Conservation (phyloP, 2,329 filamentous ascomycete species). For the Ophiocordyceps camponoti-leonardi region DNA sequence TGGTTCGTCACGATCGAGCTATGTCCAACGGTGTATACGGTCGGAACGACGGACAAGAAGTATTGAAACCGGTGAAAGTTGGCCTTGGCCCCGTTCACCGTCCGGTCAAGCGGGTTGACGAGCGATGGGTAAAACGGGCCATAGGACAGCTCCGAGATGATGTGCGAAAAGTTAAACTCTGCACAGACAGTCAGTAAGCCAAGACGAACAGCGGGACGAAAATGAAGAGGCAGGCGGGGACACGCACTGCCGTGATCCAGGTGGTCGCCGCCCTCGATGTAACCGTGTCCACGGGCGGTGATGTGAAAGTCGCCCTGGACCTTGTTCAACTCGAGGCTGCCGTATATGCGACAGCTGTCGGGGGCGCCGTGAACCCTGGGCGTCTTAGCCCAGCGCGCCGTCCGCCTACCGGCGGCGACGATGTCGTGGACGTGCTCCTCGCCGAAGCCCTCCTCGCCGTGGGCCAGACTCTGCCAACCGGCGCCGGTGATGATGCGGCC, state of each 20-base stretch:
- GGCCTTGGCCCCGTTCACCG: slow-evolving; percentile 53
- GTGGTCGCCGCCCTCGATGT: slow-evolving; percentile 61
- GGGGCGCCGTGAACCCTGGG: slow-evolving; percentile 41
- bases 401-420: slow-evolving; percentile 48
- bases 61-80: slow-evolving; percentile 98
- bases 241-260: slow-evolving; percentile 62
- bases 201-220: background rate
- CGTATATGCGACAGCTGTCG: slow-evolving; percentile 79
- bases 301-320: slow-evolving; percentile 98
- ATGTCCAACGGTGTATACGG: slow-evolving; percentile 59
- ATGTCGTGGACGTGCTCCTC: slow-evolving; percentile 90
- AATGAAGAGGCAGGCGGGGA: background rate
- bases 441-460: slow-evolving; percentile 48
- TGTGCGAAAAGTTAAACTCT: slow-evolving; percentile 97
- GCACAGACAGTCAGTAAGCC: background rate
- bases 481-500: slow-evolving; percentile 39
- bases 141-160: slow-evolving; percentile 90
- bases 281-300: slow-evolving; percentile 89
- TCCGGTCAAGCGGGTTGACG: slow-evolving; percentile 85
- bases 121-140: slow-evolving; percentile 92
- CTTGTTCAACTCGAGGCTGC: slow-evolving; percentile 82
- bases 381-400: slow-evolving; percentile 57
- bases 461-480: slow-evolving; percentile 28
- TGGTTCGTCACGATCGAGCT: slow-evolving; percentile 82
- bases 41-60: slow-evolving; percentile 89